phyloP scores from a whole-genome alignment of 2,329 filamentous ascomycete species.

The Didymellaceae sp. region DNA sequence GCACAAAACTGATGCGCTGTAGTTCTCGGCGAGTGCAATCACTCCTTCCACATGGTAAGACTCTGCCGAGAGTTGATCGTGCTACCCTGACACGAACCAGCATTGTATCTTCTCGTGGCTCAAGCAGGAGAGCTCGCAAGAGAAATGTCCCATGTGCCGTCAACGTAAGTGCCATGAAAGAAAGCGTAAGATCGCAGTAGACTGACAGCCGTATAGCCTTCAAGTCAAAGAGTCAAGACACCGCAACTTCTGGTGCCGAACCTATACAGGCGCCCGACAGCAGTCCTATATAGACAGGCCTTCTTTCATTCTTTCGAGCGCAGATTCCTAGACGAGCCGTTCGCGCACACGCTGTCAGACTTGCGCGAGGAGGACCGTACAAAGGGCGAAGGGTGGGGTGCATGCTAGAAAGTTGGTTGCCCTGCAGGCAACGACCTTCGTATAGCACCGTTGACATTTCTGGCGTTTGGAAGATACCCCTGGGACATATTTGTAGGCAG shows the following conservation, averaged over 20 bases:
- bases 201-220: conserved; percentile 41
- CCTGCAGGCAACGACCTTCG: background rate
- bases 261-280: conserved; percentile 28
- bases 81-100: conserved; percentile 53
- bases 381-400: background rate
- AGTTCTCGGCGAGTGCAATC: conserved; percentile 97
- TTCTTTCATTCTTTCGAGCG: no score
- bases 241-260: conserved; percentile 25
- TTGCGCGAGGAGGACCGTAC: background rate
- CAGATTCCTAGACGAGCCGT: no score
- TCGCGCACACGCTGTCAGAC: no score
- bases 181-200: background rate
- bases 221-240: conserved; percentile 48
- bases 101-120: conserved; percentile 98
- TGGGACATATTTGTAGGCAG: conserved; percentile 3
- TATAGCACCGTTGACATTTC: background rate
- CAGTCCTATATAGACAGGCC: conserved; percentile 18
- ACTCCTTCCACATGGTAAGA: conserved; percentile 93
- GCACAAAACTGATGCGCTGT: conserved; percentile 17
- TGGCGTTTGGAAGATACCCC: conserved; percentile 39
- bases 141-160: conserved; percentile 96
- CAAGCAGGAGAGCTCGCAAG: conserved; percentile 89
- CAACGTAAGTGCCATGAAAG: conserved; percentile 68
- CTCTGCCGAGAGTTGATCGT: background rate
- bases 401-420: no score